Conservation (phyloP, 164 flowering plant species). For the Houttuynia cordata region DNA sequence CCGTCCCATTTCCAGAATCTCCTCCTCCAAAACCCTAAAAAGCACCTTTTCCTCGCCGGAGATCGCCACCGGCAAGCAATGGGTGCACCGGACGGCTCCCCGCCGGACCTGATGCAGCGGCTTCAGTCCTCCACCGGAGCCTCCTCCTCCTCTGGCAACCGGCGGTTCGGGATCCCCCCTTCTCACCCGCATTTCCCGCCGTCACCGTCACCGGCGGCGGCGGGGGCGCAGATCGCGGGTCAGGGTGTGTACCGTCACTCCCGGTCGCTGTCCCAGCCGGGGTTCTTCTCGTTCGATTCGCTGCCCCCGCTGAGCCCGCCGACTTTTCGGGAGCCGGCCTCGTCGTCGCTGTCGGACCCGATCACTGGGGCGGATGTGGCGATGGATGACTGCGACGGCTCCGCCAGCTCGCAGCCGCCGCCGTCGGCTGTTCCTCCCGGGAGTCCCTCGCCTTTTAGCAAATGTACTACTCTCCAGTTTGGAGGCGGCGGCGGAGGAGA, state of each 20-base stretch:
- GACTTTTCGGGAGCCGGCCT: slow-evolving; percentile 39
- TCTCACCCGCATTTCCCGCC: slow-evolving; percentile 68
- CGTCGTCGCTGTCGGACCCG: slow-evolving; percentile 29
- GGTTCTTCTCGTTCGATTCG: slow-evolving; percentile 60
- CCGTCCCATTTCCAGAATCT: background rate
- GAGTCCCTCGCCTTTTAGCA: slow-evolving; percentile 15
- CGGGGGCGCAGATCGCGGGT: slow-evolving; percentile 17
- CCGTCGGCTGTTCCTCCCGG: background rate
- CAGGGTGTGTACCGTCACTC: slow-evolving; percentile 52
- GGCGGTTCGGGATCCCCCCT: background rate
- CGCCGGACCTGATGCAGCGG: slow-evolving; percentile 30
- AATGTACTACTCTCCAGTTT: slow-evolving; percentile 2
- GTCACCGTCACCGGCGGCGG: slow-evolving; percentile 54
- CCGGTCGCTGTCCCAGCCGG: slow-evolving; percentile 80
- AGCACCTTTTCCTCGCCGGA: background rate
- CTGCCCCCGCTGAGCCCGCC: slow-evolving; percentile 87
- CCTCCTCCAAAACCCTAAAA: background rate
- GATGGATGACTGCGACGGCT: slow-evolving; percentile 59
- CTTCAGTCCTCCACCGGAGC: slow-evolving; percentile 59
- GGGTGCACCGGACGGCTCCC: background rate
- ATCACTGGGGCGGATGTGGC: slow-evolving; percentile 37
- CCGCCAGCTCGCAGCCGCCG: background rate
- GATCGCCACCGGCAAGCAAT: background rate
- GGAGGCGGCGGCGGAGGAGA: slow-evolving; percentile 30
- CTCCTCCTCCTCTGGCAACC: slow-evolving; percentile 27